Evolutionary conservation across 495 filamentous ascomycete species (phyloP).

Genomic region (Xylaria castorea): DNA sequence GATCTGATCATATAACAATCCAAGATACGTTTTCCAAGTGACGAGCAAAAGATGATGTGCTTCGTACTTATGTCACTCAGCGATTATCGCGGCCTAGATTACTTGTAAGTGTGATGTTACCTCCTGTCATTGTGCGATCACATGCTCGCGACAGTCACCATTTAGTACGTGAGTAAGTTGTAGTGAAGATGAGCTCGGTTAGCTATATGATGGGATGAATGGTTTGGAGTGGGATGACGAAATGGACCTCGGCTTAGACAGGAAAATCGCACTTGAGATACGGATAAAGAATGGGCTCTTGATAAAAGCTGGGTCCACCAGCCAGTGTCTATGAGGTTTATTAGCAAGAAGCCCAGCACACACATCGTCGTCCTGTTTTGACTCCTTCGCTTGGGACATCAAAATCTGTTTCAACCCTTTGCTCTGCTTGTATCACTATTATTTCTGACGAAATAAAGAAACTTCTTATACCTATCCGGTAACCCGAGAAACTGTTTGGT

Average conservation of each 20-base stretch:
- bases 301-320: slow-evolving; percentile 7
- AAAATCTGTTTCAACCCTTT: background rate
- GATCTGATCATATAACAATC: slow-evolving; percentile 78
- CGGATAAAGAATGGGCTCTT: slow-evolving; percentile 17
- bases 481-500: background rate
- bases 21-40: background rate
- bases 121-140: slow-evolving; percentile 5
- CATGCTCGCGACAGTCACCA: slow-evolving; percentile 1
- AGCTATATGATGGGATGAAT: background rate
- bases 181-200: background rate
- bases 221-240: background rate
- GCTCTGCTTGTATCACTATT: background rate
- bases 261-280: background rate
- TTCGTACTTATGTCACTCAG: background rate
- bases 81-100: background rate
- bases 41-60: slow-evolving; percentile 11
- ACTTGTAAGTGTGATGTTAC: background rate
- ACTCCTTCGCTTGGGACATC: background rate
- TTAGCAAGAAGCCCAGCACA: slow-evolving; percentile 2
- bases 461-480: background rate
- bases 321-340: slow-evolving; percentile 8
- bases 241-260: slow-evolving; percentile 24
- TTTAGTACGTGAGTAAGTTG: background rate
- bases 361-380: background rate
- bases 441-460: background rate